These are phyloP conservation scores for Pythium coloratum DNA, from an alignment of 352 stramenopile genomes.

Conservation along the genomic window DNA sequence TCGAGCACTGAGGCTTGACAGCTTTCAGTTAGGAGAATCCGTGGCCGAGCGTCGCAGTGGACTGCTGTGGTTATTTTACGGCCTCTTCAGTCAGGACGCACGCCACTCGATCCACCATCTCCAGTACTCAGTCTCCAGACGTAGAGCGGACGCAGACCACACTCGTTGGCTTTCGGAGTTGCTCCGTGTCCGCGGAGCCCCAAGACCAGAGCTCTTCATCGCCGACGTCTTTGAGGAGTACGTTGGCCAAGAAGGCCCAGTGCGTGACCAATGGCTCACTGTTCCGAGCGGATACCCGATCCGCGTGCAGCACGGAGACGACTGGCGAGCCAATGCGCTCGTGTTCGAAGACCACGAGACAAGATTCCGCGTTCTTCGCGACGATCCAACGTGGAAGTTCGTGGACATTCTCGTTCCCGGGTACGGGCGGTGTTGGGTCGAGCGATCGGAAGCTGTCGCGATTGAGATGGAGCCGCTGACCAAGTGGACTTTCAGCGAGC, in stretches of 20 bases:
- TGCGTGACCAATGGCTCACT: background rate
- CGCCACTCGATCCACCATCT: background rate
- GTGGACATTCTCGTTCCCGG: constrained; percentile 10
- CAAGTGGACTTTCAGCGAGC: constrained; percentile 1
- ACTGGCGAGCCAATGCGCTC: background rate
- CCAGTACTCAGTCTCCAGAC: background rate
- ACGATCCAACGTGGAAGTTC: constrained; percentile 9
- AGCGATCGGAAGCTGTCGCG: background rate
- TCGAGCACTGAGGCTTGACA: background rate
- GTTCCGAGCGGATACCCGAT: constrained; percentile 2
- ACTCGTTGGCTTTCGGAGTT: background rate
- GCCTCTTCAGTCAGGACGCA: constrained; percentile 9
- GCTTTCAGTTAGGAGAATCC: background rate
- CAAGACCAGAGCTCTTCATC: constrained; percentile 3
- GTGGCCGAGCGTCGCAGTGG: background rate
- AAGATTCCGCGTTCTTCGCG: background rate
- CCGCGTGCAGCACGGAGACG: constrained; percentile 1
- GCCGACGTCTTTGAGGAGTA: constrained; percentile 3
- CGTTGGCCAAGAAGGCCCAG: background rate
- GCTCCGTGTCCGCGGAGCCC: background rate
- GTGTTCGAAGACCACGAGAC: background rate
- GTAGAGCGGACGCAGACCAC: background rate
- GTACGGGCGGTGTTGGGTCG: constrained; percentile 11
- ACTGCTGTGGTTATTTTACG: background rate
- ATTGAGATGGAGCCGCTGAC: background rate